Evolutionary conservation across 1,284 basidiomycete genomes (phyloP).

Genomic region (Ceratobasidium sp.): DNA sequence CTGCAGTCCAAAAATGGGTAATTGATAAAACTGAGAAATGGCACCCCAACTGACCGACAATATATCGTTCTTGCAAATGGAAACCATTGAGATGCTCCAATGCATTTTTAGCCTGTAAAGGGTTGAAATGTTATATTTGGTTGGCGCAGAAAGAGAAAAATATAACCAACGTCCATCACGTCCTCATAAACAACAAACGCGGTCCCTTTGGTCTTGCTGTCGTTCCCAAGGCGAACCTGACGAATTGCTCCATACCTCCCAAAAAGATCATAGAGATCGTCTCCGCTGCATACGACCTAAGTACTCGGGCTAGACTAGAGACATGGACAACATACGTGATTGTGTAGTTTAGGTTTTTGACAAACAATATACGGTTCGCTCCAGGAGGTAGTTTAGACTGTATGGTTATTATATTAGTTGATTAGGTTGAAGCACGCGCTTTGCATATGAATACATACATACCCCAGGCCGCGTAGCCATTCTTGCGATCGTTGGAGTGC

Average conservation of each 20-base stretch:
- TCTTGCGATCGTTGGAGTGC: slow-evolving; percentile 3
- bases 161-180: slow-evolving; percentile 78
- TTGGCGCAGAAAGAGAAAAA: background rate
- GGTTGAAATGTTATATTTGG: slow-evolving; percentile 41
- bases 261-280: slow-evolving; percentile 96
- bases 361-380: slow-evolving; percentile 83
- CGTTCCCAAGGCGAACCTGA: slow-evolving; percentile 92
- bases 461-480: slow-evolving; percentile 36
- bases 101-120: slow-evolving; percentile 85
- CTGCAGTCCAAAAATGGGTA: slow-evolving; percentile 51
- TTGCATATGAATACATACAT: slow-evolving; percentile 15
- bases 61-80: slow-evolving; percentile 97
- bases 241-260: slow-evolving; percentile 97
- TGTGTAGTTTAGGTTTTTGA: slow-evolving; percentile 93
- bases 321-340: slow-evolving; percentile 59
- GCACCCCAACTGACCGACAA: slow-evolving; percentile 62
- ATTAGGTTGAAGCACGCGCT: no score
- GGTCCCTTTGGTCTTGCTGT: slow-evolving; percentile 92
- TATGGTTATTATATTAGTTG: background rate
- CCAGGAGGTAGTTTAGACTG: slow-evolving; percentile 84
- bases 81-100: slow-evolving; percentile 97
- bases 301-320: background rate
- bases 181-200: slow-evolving; percentile 94
- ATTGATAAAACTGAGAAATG: slow-evolving; percentile 12
- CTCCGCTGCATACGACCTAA: slow-evolving; percentile 55